Evolutionary conservation across 2,329 filamentous ascomycete species (phyloP), one percentile per base, ranked within the genome.

Genomic region (Stylonectria norvegica): DNA sequence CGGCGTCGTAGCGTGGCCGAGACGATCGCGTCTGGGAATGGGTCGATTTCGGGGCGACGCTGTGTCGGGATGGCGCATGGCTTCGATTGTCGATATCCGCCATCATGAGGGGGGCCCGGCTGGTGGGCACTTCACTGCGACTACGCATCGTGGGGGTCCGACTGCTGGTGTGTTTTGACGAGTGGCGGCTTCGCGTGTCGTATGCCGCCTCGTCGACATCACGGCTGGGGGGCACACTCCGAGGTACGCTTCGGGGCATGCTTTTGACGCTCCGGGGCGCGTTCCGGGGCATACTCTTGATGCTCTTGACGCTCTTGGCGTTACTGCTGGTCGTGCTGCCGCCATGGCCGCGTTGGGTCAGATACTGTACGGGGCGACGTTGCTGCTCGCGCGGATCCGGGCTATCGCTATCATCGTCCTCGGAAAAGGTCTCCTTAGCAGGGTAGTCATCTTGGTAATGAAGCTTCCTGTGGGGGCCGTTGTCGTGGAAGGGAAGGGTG

Each of bases 11-110:
- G 16, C 47, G 33, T 14, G 52, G 38, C 16, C 48, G 43, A 28
- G 56, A 46, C n/a, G 53, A 51, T 18, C 50, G 56, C 15, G 45
- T 42, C 20, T 48, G 49, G 17, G 53, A 52, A 32, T 49, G 49
- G 5, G 48, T 49, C 19, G 58, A 53, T 47, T 49, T 59, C 20
- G 62, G 57, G 28, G 57, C 47, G 22, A 52, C 47, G 38, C 50
- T 57, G 38, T 60, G 51, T 40, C 62, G 64, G n/a, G 68, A 67
- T 31, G 60, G 59, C 4, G 57, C 61, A 28, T 64, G 63, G 51
- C 70, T 73, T 39, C 61, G 63, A 39, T 66, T 59, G 40, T 73
- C 72, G 4, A 53, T 46, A 6, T 74, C 69, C 9, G 57, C 58
- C 38, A 70, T 52, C 50, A 70, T 61, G 7, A 70, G 59, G 0